Base-by-base conservation (phyloP, 1,284 basidiomycete species). In the Austroboletus olivaceoglutinosus region DNA sequence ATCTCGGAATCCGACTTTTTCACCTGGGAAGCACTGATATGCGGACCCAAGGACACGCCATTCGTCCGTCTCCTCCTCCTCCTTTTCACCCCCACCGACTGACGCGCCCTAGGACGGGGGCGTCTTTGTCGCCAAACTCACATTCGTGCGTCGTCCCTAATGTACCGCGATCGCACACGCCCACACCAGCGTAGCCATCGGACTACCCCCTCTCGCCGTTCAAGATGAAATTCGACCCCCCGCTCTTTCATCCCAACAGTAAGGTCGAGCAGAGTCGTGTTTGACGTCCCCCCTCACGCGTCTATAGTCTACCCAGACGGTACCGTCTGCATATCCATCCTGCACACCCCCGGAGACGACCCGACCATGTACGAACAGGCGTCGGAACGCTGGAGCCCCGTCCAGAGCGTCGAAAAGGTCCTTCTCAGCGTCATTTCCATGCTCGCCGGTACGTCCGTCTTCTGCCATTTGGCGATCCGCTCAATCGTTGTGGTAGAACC, bases 181-280 rank as follows among this genome's bases (percentile, higher is more conserved):
- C 31, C 5, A 33, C 31, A 16, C 9, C 31, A 9, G 2, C 19
- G 36, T 58, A 94, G 92, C 95, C 94, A 0, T 70, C 81, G 43
- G 94, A 98, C 68, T 98, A 98, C 71, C 94, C 94, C 31, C 75
- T 97, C 63, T 95, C 91, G 47, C 94, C 94, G 27, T 97, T 97
- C 84, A 96, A 93, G 72, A 98, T 99, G 96, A 91, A 85, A 62
- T 99, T 98, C 65, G 94, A 98, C 45, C 96, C 96, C 11, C 94
- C 97, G 5, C 71, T 99, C 53, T 91, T 99, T 70, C 97, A 99
- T 71, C 97, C 97, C 15, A 99, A 99, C 70, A 90, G 95, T 96
- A 64, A n/a, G n/a, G n/a, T n/a, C n/a, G n/a, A n/a, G n/a, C n/a
- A n/a, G n/a, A n/a, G n/a, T n/a, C n/a, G n/a, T n/a, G n/a, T n/a